Evolutionary conservation across 1,284 basidiomycete species (phyloP), one percentile per base, ranked within the genome.

Genomic region (Ceratobasidium theobromae): DNA sequence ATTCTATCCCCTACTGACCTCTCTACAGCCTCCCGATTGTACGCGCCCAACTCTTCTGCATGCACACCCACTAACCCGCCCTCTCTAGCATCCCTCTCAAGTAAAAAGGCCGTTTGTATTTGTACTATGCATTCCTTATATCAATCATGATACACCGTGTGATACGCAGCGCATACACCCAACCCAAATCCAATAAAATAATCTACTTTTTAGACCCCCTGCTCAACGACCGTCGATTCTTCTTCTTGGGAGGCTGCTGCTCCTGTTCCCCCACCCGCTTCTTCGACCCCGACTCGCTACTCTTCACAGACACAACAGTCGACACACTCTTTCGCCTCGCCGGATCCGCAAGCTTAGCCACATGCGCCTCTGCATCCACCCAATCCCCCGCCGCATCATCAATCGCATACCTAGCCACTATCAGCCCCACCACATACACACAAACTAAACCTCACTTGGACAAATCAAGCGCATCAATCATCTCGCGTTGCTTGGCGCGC

Each of bases 381-480:
- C 92, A 95, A 74, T 95, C 91, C 53, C 83, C 80, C 27, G 82
- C 79, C 0, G 79, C 75, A 70, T 87, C 84, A 71, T 88, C 82
- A 69, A 96, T 92, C 18, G 91, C 89, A 75, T 85, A 95, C 76
- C 91, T 94, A 75, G 46, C 23, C 58, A 48, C 35, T 46, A 70
- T 54, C 68, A 71, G 48, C 25, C 65, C 57, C 14, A 53, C 8
- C 33, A 23, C 38, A 5, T 28, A 65, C 38, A 53, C 18, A 53
- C 14, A 54, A 35, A 30, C 52, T 58, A 27, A 21, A 28, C 82
- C 91, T 83, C 75, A 95, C 92, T 89, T 88, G 77, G 81, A 84
- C 71, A 97, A 77, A 77, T 96, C 91, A 28, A 97, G 80, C 23
- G 90, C 83, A 71, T 91, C 86, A 62, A 98, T 87, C 81, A 96